Evolutionary conservation across 805 yeast genomes (phyloP), one percentile per base, ranked within the genome.

Genomic region (Candida khao-thaluensis): DNA sequence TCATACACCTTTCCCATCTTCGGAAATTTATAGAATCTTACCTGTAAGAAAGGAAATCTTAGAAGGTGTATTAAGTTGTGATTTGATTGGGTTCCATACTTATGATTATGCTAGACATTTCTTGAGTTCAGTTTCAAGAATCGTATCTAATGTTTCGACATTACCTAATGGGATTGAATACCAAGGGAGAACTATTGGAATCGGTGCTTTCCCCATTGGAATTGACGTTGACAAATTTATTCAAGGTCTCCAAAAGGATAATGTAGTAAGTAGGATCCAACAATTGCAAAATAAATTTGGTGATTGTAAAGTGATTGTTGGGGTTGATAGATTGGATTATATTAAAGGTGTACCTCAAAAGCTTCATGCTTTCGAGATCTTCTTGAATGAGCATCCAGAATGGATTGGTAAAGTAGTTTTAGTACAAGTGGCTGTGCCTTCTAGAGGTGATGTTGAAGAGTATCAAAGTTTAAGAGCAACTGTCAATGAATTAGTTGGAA

Each of bases 161-260:
- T 71, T 85, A 44, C 99, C 99, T 3, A 90, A 89, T 48, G 96
- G 97, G 14, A 85, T 93, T 14, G 82, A 83, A 45, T 87, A 74
- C 57, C 70, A 79, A 30, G 85, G 87, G 20, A 70, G 91, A 37
- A 77, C 79, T 44, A 91, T 93, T 32, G 78, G 79, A 20, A 88
- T 93, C 24, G 96, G 97, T 17, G 97, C 98, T 0, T 91, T 90
- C 75, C 99, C 99, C n/a, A 93, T 93, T 50, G 99, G 99, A 42
- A 93, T 93, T 44, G 99, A 93, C 56, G 95, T 89, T 16, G 95
- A 88, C 42, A 87, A 86, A 50, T 93, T 93, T 60, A 66, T 83
- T 11, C 85, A 81, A 16, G 98, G 96, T 0, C 62, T 93, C 49
- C 70, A 79, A 48, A 73, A 76, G 43, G 74, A 70, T 1, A 53